These are phyloP conservation scores for Lentinula novae-zelandiae DNA, from an alignment of 1,284 basidiomycete species.

Conservation along the genomic window DNA sequence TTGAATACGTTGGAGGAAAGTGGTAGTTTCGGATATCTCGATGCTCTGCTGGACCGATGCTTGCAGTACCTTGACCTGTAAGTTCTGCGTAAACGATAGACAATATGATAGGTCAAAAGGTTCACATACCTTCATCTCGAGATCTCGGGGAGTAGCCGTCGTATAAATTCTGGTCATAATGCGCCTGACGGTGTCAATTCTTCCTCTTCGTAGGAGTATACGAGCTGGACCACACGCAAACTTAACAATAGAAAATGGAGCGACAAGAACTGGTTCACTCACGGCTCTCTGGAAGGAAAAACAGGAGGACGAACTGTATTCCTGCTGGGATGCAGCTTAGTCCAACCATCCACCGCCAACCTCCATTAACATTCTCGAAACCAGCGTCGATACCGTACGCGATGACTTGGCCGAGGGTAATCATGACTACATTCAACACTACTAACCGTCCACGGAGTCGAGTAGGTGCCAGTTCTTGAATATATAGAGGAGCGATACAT, in stretches of 20 bases:
- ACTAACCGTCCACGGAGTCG: constrained; percentile 76
- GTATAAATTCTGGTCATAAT: constrained; percentile 69
- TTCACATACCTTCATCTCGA: constrained; percentile 57
- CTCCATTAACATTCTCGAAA: constrained; percentile 58
- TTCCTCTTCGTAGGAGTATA: constrained; percentile 60
- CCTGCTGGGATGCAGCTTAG: constrained; percentile 66
- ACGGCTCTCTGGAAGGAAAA: constrained; percentile 79
- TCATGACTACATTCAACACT: constrained; percentile 61
- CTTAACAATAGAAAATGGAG: background rate
- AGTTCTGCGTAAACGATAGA: background rate
- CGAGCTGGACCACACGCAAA: constrained; percentile 45
- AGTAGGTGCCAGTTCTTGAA: constrained; percentile 81
- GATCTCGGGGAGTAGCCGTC: constrained; percentile 56
- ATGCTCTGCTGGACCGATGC: constrained; percentile 62
- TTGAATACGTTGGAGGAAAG: constrained; percentile 50
- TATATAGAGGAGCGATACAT: constrained; percentile 66
- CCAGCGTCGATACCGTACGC: constrained; percentile 76
- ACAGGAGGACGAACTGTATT: constrained; percentile 58
- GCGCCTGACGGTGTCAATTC: constrained; percentile 41
- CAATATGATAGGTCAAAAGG: background rate
- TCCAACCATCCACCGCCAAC: constrained; percentile 87
- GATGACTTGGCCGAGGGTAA: constrained; percentile 72
- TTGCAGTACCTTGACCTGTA: constrained; percentile 54
- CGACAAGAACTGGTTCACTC: constrained; percentile 22
- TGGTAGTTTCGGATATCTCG: constrained; percentile 59